Percentiles rank a stretch among this genome's conserved stretches.
These are phyloP conservation scores for Diaporthe nobilis DNA, from an alignment of 2,329 filamentous ascomycete species.

Conservation along the genomic window DNA sequence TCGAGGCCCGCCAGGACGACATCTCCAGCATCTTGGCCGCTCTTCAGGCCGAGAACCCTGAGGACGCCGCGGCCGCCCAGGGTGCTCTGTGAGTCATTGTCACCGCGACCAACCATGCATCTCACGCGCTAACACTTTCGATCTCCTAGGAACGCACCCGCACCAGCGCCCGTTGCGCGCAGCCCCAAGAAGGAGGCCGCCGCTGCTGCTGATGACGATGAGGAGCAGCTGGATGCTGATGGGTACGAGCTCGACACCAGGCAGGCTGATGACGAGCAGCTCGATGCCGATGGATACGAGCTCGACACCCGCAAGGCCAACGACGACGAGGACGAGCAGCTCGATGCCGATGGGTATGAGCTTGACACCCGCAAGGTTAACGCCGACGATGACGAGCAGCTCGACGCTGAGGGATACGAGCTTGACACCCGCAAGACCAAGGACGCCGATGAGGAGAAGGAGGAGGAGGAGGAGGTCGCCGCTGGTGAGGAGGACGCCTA, in stretches of 20 bases:
- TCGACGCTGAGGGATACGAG: slow-evolving; percentile 15
- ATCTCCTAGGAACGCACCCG: neutral
- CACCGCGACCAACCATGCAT: no score
- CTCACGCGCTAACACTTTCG: rapidly evolving
- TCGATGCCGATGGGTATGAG: slow-evolving; percentile 8
- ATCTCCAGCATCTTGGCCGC: slow-evolving; percentile 27
- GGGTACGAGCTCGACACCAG: slow-evolving; percentile 26
- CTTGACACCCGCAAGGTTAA: slow-evolving; percentile 10
- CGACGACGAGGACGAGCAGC: slow-evolving; percentile 9
- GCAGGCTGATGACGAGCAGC: neutral
- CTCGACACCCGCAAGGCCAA: slow-evolving; percentile 26
- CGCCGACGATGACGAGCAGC: neutral
- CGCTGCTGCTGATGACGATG: neutral
- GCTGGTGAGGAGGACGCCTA: slow-evolving; percentile 32
- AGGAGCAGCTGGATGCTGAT: slow-evolving; percentile 14
- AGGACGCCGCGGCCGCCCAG: slow-evolving; percentile 18
- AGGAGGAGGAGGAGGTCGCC: slow-evolving; percentile 26
- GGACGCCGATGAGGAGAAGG: slow-evolving; percentile 22
- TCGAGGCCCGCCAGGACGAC: slow-evolving; percentile 36
- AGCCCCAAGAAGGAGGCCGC: no score
- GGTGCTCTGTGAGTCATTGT: neutral
- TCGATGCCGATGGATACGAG: slow-evolving; percentile 8
- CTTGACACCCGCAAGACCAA: slow-evolving; percentile 26
- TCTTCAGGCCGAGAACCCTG: slow-evolving; percentile 17
- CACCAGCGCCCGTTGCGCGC: neutral